A percentile compares a stretch with the other conserved stretches of the same genome.
Evolutionary conservation across 1,284 basidiomycete genomes (phyloP).

Genomic region (Sphaerobolus stellatus): DNA sequence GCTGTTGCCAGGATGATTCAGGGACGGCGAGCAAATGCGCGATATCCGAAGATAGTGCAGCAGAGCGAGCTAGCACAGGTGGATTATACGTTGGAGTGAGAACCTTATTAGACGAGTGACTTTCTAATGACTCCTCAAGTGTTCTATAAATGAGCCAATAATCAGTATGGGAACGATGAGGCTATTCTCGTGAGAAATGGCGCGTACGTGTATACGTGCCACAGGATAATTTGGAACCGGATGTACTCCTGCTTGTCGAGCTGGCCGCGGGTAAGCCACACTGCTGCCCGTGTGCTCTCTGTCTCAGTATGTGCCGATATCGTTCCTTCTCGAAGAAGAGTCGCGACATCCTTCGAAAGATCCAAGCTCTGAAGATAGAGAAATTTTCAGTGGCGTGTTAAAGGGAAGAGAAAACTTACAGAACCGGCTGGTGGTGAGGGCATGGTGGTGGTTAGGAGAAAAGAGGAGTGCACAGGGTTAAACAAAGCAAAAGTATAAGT

Average conservation of each 20-base stretch:
- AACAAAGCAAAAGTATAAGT: too few relatives aligned
- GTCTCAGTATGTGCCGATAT: constrained; percentile 61
- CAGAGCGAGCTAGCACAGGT: constrained; percentile 59
- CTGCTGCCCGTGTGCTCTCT: constrained; percentile 59
- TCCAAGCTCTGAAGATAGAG: constrained; percentile 19
- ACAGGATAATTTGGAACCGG: constrained; percentile 72
- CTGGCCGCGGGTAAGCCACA: constrained; percentile 58
- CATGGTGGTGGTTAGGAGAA: not conserved
- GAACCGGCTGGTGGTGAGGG: not conserved
- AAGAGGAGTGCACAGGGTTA: not conserved
- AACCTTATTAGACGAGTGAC: constrained; percentile 59
- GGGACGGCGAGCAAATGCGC: constrained; percentile 58
- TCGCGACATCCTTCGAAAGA: constrained; percentile 34
- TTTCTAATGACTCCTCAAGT: constrained; percentile 65
- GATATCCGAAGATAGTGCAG: constrained; percentile 65
- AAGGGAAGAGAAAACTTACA: not conserved
- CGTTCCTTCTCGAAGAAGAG: constrained; percentile 55
- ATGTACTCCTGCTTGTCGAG: constrained; percentile 67
- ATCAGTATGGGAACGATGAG: constrained; percentile 9
- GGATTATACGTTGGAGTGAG: constrained; percentile 74
- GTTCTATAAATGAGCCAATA: constrained; percentile 45
- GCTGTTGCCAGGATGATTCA: constrained; percentile 51
- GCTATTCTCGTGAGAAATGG: constrained; percentile 5
- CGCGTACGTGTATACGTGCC: constrained; percentile 76
- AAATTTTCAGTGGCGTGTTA: not conserved